Conservation (phyloP, 345 rosid species). For the Populus deltoides region DNA sequence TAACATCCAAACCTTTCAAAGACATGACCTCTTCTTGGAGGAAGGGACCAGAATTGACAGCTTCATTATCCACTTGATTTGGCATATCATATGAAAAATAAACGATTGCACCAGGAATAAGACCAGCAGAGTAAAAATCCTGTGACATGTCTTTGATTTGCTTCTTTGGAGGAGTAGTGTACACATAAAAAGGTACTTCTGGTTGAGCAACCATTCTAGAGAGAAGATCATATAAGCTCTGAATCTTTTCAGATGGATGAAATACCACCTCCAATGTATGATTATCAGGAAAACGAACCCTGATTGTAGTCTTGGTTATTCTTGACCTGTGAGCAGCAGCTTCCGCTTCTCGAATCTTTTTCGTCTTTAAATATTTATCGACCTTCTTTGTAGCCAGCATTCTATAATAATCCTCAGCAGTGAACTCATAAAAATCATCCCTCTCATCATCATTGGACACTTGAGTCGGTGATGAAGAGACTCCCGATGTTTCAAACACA, state of each 20-base stretch:
- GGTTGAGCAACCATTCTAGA: conserved; percentile 55
- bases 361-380: conserved; percentile 76
- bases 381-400: conserved; percentile 55
- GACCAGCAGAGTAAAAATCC: conserved; percentile 80
- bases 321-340: conserved; percentile 74
- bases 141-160: conserved; percentile 64
- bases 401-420: conserved; percentile 69
- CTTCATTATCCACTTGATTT: conserved; percentile 52
- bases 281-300: conserved; percentile 87
- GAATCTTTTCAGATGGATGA: conserved; percentile 78
- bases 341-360: conserved; percentile 81
- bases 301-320: conserved; percentile 64
- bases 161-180: conserved; percentile 90
- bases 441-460: conserved; percentile 49
- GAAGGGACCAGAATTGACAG: conserved; percentile 44
- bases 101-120: conserved; percentile 90
- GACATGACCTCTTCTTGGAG: conserved; percentile 71
- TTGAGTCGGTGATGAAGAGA: conserved; percentile 39
- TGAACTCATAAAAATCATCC: conserved; percentile 86
- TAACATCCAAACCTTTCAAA: conserved; percentile 63
- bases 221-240: conserved; percentile 72
- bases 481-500: conserved; percentile 64
- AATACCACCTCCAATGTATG: conserved; percentile 74
- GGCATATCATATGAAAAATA: conserved; percentile 69
- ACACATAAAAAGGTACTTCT: conserved; percentile 65